phyloP scores from a whole-genome alignment of 768 basidiomycete genomes.

The Daedalea quercina region DNA sequence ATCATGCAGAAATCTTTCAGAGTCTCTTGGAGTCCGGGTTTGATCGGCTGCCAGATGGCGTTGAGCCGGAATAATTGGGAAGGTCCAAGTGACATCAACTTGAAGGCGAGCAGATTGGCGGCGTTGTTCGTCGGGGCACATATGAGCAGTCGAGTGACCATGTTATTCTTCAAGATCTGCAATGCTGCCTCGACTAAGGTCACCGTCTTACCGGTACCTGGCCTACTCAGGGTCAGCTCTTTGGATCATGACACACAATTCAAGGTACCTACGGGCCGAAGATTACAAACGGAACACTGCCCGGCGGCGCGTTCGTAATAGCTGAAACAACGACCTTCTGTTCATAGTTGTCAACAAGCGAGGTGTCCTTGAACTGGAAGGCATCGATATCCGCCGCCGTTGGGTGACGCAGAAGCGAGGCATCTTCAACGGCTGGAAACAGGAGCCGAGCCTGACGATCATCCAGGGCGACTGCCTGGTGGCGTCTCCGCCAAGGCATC shows the following conservation, averaged over 20 bases:
- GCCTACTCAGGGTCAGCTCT: constrained; percentile 15
- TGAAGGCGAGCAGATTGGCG: constrained; percentile 26
- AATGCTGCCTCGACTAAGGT: constrained; percentile 29
- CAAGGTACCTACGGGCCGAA: constrained; percentile 47
- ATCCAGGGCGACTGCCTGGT: constrained; percentile 42
- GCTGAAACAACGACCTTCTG: constrained; percentile 42
- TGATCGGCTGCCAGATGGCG: constrained; percentile 33
- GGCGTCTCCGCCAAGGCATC: constrained; percentile 45
- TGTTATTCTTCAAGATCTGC: constrained; percentile 22
- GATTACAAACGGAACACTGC: constrained; percentile 45
- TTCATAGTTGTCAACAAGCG: constrained; percentile 36
- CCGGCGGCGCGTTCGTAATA: constrained; percentile 34
- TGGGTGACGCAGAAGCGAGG: constrained; percentile 13
- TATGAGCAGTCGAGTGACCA: constrained; percentile 21
- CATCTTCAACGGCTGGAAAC: constrained; percentile 34
- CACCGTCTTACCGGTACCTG: constrained; percentile 33
- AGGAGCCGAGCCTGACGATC: constrained; percentile 37
- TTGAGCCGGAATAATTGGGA: constrained; percentile 48
- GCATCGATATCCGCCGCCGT: constrained; percentile 13
- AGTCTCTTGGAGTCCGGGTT: constrained; percentile 9
- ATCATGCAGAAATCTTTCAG: constrained; percentile 36
- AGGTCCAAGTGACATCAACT: constrained; percentile 16
- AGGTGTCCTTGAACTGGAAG: constrained; percentile 27
- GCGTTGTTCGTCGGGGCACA: constrained; percentile 33
- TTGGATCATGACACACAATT: not conserved